phyloP scores from a whole-genome alignment of 2,329 filamentous ascomycete genomes.

The Lojkania enalia region DNA sequence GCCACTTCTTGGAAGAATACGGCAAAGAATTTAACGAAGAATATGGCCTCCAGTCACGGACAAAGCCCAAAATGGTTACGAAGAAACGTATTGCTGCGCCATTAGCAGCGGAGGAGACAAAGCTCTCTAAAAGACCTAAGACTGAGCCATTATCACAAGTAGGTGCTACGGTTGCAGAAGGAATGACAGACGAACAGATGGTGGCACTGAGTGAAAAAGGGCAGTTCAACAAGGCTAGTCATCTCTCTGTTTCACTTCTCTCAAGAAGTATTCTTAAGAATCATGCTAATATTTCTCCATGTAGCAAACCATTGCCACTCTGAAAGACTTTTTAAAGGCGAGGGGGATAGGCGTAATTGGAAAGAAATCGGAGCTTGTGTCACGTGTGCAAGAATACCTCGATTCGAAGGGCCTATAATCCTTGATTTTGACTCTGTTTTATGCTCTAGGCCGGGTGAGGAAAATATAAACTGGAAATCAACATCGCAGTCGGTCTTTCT shows the following conservation, averaged over 20 bases:
- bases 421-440: too few relatives aligned
- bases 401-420: conserved; percentile 33
- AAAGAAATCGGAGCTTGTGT: conserved; percentile 45
- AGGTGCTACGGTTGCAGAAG: conserved; percentile 27
- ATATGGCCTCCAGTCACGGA: conserved; percentile 42
- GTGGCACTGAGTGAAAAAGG: conserved; percentile 48
- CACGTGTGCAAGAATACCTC: conserved; percentile 41
- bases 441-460: too few relatives aligned
- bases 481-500: too few relatives aligned
- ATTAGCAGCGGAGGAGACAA: conserved; percentile 21
- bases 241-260: neutral
- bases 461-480: too few relatives aligned
- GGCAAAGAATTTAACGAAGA: conserved; percentile 68
- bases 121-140: conserved; percentile 32
- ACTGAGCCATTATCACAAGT: conserved; percentile 29
- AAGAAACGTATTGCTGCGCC: conserved; percentile 48
- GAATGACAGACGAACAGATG: conserved; percentile 51
- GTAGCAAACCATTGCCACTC: conserved; percentile 33
- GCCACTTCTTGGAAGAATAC: conserved; percentile 78
- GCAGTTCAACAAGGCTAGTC: conserved; percentile 44
- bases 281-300: neutral
- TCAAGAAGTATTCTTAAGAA: too few relatives aligned
- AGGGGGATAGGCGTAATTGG: conserved; percentile 29
- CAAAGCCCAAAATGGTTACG: conserved; percentile 14
- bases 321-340: conserved; percentile 38